Evolutionary conservation across 129 eudicot genomes (phyloP).

Genomic region (Artemisia annua): DNA sequence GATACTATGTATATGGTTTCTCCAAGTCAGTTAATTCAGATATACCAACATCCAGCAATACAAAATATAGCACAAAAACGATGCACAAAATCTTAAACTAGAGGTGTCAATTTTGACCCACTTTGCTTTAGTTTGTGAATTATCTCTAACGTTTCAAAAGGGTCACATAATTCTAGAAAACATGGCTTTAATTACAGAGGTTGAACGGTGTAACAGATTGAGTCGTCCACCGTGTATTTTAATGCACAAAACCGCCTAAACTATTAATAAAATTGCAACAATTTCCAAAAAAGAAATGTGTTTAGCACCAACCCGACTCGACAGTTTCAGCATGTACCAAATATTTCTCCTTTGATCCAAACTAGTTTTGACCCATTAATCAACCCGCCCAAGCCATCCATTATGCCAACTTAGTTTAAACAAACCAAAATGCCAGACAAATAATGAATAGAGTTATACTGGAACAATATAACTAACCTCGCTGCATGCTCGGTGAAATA

Average conservation of each 20-base stretch:
- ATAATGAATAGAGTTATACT: neutral
- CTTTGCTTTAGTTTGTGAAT: neutral
- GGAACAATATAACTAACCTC: conserved; percentile 47
- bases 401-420: neutral
- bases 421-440: conserved; percentile 6
- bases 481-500: conserved; percentile 95
- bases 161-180: neutral
- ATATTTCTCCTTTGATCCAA: neutral
- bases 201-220: too few relatives aligned
- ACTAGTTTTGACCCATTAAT: neutral
- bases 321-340: neutral
- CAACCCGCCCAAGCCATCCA: neutral
- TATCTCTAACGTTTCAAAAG: neutral
- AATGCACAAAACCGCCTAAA: neutral
- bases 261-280: neutral
- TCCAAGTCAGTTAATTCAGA: neutral
- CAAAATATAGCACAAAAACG: neutral
- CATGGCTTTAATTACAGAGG: neutral
- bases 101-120: neutral
- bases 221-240: neutral
- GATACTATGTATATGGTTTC: neutral
- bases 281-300: neutral
- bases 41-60: neutral
- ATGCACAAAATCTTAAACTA: neutral
- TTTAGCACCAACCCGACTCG: neutral